Evolutionary conservation across 2,329 filamentous ascomycete species (phyloP).

Genomic region (Curvularia lunata): DNA sequence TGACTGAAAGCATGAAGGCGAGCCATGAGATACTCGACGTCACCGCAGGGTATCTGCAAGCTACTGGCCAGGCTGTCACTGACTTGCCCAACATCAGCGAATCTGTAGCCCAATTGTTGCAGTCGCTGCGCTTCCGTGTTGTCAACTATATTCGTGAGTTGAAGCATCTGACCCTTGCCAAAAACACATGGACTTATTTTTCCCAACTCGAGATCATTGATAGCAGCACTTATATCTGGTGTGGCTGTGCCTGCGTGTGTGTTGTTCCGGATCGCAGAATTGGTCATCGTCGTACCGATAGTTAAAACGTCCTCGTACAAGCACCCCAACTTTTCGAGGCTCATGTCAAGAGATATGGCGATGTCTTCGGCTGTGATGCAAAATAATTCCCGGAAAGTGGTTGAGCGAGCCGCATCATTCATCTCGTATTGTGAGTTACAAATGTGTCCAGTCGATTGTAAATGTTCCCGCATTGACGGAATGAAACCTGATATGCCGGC

Average conservation of each 20-base stretch:
- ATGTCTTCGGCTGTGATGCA: conserved; percentile 79
- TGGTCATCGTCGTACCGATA: conserved; percentile 67
- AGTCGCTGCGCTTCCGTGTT: conserved; percentile 68
- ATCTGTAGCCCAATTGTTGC: conserved; percentile 76
- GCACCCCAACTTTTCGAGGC: conserved; percentile 68
- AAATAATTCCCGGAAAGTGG: conserved; percentile 82
- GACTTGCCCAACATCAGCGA: conserved; percentile 67
- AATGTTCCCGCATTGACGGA: conserved; percentile 73
- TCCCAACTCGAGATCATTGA: conserved; percentile 51
- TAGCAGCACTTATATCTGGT: conserved; percentile 32
- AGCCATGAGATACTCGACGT: conserved; percentile 67
- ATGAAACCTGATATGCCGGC: conserved; percentile 69
- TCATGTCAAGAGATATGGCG: conserved; percentile 68
- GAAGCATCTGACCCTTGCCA: conserved; percentile 79
- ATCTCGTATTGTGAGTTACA: conserved; percentile 42
- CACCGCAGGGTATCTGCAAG: conserved; percentile 72
- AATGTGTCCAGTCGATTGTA: conserved; percentile 59
- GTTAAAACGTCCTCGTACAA: conserved; percentile 78
- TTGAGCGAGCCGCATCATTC: conserved; percentile 72
- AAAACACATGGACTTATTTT: conserved; percentile 50
- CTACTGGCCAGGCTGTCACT: conserved; percentile 70
- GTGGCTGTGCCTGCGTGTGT: conserved; percentile 30
- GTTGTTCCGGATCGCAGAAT: conserved; percentile 61
- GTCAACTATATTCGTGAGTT: conserved; percentile 72
- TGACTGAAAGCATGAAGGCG: conserved; percentile 66